Conservation (phyloP, 2,329 filamentous ascomycete genomes). For the Lachnellula occidentalis region DNA sequence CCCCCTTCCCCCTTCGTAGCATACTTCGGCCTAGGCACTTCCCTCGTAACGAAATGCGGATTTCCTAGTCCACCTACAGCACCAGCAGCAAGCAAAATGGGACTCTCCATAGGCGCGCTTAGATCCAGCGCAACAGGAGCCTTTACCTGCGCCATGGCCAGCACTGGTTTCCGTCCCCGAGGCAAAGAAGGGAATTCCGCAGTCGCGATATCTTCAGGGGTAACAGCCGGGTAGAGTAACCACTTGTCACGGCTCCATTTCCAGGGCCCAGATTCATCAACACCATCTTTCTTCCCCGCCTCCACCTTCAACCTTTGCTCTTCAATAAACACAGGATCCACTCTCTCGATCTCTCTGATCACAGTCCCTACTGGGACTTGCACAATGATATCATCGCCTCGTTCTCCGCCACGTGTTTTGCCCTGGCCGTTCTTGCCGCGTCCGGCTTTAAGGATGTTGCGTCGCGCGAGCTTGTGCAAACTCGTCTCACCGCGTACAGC, state of each 20-base stretch:
- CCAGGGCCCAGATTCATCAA: slow-evolving; percentile 29
- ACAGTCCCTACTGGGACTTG: slow-evolving; percentile 91
- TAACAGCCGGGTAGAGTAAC: slow-evolving; percentile 77
- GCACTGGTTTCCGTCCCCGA: slow-evolving; percentile 48
- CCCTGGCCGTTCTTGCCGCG: slow-evolving; percentile 75
- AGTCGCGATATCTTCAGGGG: slow-evolving; percentile 61
- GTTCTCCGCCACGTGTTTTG: slow-evolving; percentile 64
- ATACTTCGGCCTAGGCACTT: slow-evolving; percentile 73
- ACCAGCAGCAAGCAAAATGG: slow-evolving; percentile 80
- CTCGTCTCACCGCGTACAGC: slow-evolving; percentile 87
- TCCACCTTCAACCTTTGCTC: slow-evolving; percentile 38
- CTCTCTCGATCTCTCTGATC: slow-evolving; percentile 71
- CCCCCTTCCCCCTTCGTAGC: slow-evolving; percentile 81
- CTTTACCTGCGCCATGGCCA: slow-evolving; percentile 56
- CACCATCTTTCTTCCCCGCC: slow-evolving; percentile 34
- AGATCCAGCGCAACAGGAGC: slow-evolving; percentile 70
- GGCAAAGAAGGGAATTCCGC: slow-evolving; percentile 54
- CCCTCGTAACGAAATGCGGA: slow-evolving; percentile 79
- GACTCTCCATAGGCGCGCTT: slow-evolving; percentile 70
- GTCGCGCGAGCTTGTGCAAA: slow-evolving; percentile 80
- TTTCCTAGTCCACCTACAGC: slow-evolving; percentile 89
- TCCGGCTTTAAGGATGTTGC: slow-evolving; percentile 68
- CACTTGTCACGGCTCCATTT: slow-evolving; percentile 62
- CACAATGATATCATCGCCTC: slow-evolving; percentile 82
- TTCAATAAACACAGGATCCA: slow-evolving; percentile 72